Base-by-base conservation (phyloP, 176 grass and related monocot genomes). In the Ampelocalamus luodianensis region DNA sequence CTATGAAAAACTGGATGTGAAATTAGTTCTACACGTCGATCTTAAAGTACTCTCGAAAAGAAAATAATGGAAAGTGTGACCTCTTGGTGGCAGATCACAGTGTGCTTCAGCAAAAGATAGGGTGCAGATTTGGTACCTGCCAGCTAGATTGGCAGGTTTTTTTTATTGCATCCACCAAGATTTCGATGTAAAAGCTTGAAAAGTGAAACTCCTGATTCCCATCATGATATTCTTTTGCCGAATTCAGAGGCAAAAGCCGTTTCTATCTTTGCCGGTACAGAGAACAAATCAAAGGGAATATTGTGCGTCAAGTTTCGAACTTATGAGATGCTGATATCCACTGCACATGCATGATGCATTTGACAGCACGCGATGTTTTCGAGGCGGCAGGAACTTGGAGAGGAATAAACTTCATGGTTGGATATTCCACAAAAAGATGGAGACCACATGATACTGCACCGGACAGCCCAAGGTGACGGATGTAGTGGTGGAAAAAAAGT, bases 311-410 rank as follows among this genome's bases (percentile, higher is more conserved):
- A 17, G 18, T 76, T 82, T 14, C 45, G 5, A n/a, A 23, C 26
- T 26, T 38, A 13, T 13, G 38, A 6, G 62, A 59, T 18, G 60
- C 46, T 69, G 64, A 69, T 58, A 34, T 22, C 38, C 50, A n/a
- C n/a, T n/a, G n/a, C n/a, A n/a, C n/a, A n/a, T 27, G 40, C 62
- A 70, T 43, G 32, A 86, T 80, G 76, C 54, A 4, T 18, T 29
- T 65, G 45, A 16, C 71, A 65, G 69, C 78, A 74, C n/a, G n/a
- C 24, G 22, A 65, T 51, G 58, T 71, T 86, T 63, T 58, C 1
- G 29, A 73, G 44, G 56, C 46, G 58, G 58, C 58, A 80, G 45
- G 44, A 13, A 12, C 68, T n/a, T 73, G 12, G 77, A 12, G n/a
- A n/a, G 34, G 22, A 51, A 32, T 70, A 45, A 58, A 60, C 11